Base-by-base conservation (phyloP, 2,329 filamentous ascomycete species). In the Juglanconis sp. region DNA sequence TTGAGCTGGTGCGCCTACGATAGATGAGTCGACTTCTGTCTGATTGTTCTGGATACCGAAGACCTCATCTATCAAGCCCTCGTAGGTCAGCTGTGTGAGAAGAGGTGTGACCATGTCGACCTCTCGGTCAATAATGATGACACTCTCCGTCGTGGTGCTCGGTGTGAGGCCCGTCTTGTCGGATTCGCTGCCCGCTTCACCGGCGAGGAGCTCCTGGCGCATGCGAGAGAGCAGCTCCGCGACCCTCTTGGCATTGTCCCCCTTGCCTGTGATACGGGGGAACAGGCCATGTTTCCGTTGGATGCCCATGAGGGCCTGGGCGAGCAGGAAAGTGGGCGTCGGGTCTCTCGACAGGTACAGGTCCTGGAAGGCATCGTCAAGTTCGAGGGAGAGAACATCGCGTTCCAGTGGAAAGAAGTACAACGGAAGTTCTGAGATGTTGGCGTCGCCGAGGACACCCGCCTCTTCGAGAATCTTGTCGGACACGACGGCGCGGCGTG, bases 91-190 rank as follows among this genome's bases (percentile, higher is more conserved):
- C 72, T 99, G 95, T 0, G 94, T 98, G 57, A 99, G 87, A 15
- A 99, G 81, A 0, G 90, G 89, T 1, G 95, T 97, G 15, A 94
- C 91, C 69, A 95, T 92, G 73, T 99, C 95, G 58, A 96, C 89
- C 71, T 97, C 93, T 53, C 95, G 90, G 73, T 99, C 95, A 58
- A 99, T 92, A 63, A 99, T 90, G 68, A 99, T 93, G 62, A 97
- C 80, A 70, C 89, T 96, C 73, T 99, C 95, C 52, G 92, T 90
- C 6, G 87, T 88, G 10, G 89, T 89, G 73, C 95, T 98, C 11
- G 95, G 94, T 10, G 91, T 88, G 32, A 96, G 79, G 6, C 90
- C 90, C 49, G 87, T 79, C 65, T 83, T 84, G 57, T 78, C 80
- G 34, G 79, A 76, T 60, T 87, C 87, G 60, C 78, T 81, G 48